These are phyloP conservation scores for Aspergillus haitiensis DNA, from an alignment of 495 filamentous ascomycete species.

Conservation along the genomic window DNA sequence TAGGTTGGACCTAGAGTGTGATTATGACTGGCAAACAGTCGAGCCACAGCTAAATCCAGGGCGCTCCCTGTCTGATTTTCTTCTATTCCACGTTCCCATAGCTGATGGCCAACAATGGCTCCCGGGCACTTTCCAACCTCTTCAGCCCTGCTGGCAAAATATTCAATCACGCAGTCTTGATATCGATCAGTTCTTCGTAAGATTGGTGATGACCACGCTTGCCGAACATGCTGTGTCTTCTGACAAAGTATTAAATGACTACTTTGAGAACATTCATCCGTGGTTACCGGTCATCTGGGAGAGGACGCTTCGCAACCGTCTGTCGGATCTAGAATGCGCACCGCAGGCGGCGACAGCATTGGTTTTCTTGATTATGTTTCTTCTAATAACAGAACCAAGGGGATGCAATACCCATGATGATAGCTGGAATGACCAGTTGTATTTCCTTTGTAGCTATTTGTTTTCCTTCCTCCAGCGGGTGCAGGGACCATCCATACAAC, in stretches of 20 bases:
- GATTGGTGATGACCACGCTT: background rate
- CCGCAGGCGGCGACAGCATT: conserved; percentile 8
- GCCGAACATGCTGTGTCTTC: background rate
- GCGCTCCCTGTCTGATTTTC: background rate
- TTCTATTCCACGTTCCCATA: background rate
- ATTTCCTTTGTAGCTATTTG: conserved; percentile 6
- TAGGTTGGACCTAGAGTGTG: conserved; percentile 5
- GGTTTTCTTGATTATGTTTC: conserved; percentile 1
- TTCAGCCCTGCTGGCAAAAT: conserved; percentile 5
- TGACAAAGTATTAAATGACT: background rate
- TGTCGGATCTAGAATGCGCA: background rate
- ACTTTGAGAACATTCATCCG: conserved; percentile 4
- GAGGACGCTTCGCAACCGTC: background rate
- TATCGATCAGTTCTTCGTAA: conserved; percentile 3
- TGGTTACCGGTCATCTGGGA: conserved; percentile 14
- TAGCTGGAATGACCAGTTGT: background rate
- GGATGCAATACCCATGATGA: background rate
- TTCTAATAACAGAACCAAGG: background rate
- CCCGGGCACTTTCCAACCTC: background rate
- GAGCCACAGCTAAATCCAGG: background rate
- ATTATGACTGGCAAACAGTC: conserved; percentile 6
- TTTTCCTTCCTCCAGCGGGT: conserved; percentile 8
- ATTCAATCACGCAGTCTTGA: background rate
- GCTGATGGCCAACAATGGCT: background rate
- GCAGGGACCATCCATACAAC: background rate